Conservation (phyloP, 768 basidiomycete genomes). For the Mycena sanguinolenta region DNA sequence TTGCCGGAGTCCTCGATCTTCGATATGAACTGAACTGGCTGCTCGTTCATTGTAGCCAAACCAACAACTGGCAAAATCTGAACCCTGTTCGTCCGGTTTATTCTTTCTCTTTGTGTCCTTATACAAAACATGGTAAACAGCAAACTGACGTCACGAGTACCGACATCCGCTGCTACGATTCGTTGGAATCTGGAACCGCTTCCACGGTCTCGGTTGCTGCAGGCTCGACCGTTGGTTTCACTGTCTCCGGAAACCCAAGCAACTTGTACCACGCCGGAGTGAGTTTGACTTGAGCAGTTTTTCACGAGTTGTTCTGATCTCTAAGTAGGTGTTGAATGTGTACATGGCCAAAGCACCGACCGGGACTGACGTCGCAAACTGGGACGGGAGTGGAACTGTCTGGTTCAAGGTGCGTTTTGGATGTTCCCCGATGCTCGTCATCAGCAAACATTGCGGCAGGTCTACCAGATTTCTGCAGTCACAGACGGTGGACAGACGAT, state of each 20-base stretch:
- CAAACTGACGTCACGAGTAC: slow-evolving; percentile 19
- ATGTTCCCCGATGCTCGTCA: too few relatives aligned
- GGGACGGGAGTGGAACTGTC: slow-evolving; percentile 30
- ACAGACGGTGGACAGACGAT: slow-evolving; percentile 50
- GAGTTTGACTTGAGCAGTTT: not conserved
- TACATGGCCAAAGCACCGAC: slow-evolving; percentile 31
- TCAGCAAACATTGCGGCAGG: slow-evolving; percentile 30
- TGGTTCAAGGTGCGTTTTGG: slow-evolving; percentile 30
- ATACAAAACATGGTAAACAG: not conserved
- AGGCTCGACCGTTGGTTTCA: slow-evolving; percentile 30
- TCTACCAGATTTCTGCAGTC: slow-evolving; percentile 48
- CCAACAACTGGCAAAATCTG: slow-evolving; percentile 28
- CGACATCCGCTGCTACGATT: slow-evolving; percentile 32
- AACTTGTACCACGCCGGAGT: slow-evolving; percentile 27
- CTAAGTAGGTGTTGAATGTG: slow-evolving; percentile 15
- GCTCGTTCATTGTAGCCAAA: slow-evolving; percentile 7
- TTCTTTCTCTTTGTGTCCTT: not conserved
- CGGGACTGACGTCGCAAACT: slow-evolving; percentile 27
- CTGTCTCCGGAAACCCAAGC: slow-evolving; percentile 22
- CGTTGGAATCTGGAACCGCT: slow-evolving; percentile 12
- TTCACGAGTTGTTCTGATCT: not conserved
- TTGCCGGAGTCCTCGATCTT: not conserved
- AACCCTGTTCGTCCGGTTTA: slow-evolving; percentile 4
- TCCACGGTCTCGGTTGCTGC: slow-evolving; percentile 25
- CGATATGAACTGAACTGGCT: not conserved